phyloP scores from a whole-genome alignment of 768 basidiomycete species.

The Pisolithus orientalis region DNA sequence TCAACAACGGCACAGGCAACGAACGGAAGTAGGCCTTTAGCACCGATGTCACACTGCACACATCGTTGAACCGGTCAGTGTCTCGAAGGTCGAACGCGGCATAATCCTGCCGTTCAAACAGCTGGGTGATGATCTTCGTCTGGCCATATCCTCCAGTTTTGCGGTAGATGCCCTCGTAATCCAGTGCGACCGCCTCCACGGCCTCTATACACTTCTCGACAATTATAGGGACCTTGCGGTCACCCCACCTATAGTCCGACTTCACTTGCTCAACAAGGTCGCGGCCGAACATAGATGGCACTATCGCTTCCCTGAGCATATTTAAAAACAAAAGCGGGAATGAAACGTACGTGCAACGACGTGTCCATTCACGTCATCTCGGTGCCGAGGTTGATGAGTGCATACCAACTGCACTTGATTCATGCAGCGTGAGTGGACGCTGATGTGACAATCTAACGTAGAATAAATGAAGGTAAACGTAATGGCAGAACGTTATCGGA shows the following conservation, averaged over 20 bases:
- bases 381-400: constrained; percentile 39
- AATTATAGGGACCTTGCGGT: constrained; percentile 72
- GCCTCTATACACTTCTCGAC: constrained; percentile 96
- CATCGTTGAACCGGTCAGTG: constrained; percentile 89
- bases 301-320: constrained; percentile 33
- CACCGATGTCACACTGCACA: constrained; percentile 93
- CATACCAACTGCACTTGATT: constrained; percentile 64
- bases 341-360: constrained; percentile 10
- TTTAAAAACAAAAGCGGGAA: constrained; percentile 8
- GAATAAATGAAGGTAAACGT: background rate
- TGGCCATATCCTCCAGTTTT: constrained; percentile 93
- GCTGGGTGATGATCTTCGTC: constrained; percentile 86
- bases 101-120: constrained; percentile 93
- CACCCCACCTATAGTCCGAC: constrained; percentile 53
- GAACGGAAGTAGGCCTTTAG: constrained; percentile 94
- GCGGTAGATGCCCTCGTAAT: constrained; percentile 97
- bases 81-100: constrained; percentile 83
- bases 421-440: constrained; percentile 84
- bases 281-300: constrained; percentile 89
- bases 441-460: constrained; percentile 67
- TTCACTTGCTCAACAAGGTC: constrained; percentile 80
- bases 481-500: background rate
- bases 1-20: constrained; percentile 87
- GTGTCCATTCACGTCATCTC: constrained; percentile 24
- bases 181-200: constrained; percentile 83